phyloP scores from a whole-genome alignment of 345 rosid genomes.

The Litchi chinensis region DNA sequence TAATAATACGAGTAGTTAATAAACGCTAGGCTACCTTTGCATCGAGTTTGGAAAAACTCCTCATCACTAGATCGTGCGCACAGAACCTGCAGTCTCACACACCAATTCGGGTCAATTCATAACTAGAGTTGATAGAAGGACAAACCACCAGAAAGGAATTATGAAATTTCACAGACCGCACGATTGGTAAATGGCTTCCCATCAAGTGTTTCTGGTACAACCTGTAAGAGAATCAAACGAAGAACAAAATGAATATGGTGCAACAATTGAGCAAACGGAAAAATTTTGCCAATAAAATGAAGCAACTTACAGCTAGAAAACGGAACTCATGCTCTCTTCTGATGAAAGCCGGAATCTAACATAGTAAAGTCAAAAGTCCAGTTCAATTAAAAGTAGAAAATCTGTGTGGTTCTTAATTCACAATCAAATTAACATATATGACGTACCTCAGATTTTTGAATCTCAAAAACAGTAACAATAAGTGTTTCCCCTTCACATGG shows the following conservation, averaged over 20 bases:
- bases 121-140: neutral
- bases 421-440: neutral
- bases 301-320: slow-evolving; percentile 80
- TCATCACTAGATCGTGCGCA: slow-evolving; percentile 80
- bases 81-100: slow-evolving; percentile 57
- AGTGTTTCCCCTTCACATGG: slow-evolving; percentile 72
- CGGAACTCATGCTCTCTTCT: slow-evolving; percentile 82
- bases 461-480: slow-evolving; percentile 82
- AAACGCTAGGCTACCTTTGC: slow-evolving; percentile 54
- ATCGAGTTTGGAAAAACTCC: slow-evolving; percentile 72
- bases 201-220: slow-evolving; percentile 65
- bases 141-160: neutral
- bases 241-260: neutral
- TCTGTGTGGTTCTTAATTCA: neutral
- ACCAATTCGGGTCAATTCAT: slow-evolving; percentile 9
- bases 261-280: neutral
- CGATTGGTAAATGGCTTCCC: slow-evolving; percentile 60
- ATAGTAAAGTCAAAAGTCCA: slow-evolving; percentile 13
- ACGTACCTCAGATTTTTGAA: slow-evolving; percentile 66
- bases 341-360: slow-evolving; percentile 85
- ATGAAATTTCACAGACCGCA: slow-evolving; percentile 54
- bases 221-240: slow-evolving; percentile 39
- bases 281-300: neutral
- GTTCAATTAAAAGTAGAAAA: neutral
- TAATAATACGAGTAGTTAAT: neutral